Evolutionary conservation across 345 rosid genomes (phyloP).

Genomic region (Salix viminalis): DNA sequence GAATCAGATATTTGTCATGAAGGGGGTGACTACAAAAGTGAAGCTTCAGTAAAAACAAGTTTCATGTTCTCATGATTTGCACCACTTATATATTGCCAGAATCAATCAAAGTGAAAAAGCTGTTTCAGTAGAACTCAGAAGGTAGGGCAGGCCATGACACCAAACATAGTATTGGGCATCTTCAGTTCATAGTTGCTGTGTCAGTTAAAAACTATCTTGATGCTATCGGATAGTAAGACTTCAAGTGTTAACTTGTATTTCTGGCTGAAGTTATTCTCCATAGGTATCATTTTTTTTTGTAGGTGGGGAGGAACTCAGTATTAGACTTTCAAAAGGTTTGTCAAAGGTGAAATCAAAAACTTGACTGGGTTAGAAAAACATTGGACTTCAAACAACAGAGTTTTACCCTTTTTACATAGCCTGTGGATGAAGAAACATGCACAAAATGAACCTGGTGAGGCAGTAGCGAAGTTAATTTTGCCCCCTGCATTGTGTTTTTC

Average conservation of each 20-base stretch:
- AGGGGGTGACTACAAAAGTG: not conserved
- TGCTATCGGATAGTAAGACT: not conserved
- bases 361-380: not conserved
- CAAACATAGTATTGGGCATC: not conserved
- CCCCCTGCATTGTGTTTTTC: not conserved
- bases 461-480: not conserved
- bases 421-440: not conserved
- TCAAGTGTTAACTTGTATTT: not conserved
- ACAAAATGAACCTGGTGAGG: not conserved
- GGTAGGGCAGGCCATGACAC: not conserved
- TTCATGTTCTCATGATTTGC: not conserved
- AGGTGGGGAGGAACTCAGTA: not conserved
- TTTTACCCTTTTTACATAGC: not conserved
- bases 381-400: not conserved
- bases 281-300: not conserved
- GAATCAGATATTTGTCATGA: constrained; percentile 7
- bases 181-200: not conserved
- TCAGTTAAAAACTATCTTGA: not conserved
- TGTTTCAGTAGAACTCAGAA: not conserved
- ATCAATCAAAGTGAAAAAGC: not conserved
- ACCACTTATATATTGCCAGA: not conserved
- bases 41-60: not conserved
- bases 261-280: not conserved
- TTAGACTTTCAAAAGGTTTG: not conserved
- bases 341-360: not conserved